Base-by-base conservation (phyloP, 2,329 filamentous ascomycete species). In the Pseudopyricularia javanii region DNA sequence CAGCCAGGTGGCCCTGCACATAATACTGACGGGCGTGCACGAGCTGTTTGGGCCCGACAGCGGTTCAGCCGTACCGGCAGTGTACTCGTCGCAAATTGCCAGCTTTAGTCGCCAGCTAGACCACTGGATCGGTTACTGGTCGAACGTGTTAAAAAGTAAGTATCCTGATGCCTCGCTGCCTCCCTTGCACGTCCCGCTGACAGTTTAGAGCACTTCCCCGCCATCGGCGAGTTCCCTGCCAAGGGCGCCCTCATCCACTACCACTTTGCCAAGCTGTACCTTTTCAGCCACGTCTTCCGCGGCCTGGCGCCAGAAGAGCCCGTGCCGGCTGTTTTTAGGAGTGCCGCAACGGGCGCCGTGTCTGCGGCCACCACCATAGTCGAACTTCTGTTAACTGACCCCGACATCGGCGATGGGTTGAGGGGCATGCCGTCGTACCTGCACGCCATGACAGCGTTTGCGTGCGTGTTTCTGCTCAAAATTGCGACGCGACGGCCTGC, bases 1-100 rank as follows among this genome's bases (percentile, higher is more conserved):
- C 51, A 79, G 77, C 34, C 79, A 83, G 57, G 76, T 83, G 9
- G 73, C 75, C 0, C 59, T 83, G 11, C 70, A 83, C 53, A 73
- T 74, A 20, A 80, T 82, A n/a, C 64, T 82, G 56, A 74, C 74
- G 61, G 70, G 74, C 61, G 63, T 80, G 60, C 64, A 75, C 58
- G 66, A 80, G 8, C 55, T 78, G 0, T 82, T 83, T 55, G 78
- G 79, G 0, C 73, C 73, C 0, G 78, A 82, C 50, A 74, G 68
- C 0, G 73, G 76, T 17, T 71, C 76, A 28, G 68, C 72, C 0
- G 65, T 82, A 5, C 73, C 74, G 0, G 67, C 74, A 20, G 69
- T 71, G 3, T 76, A 79, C 53, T 70, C 74, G 30, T 68, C 72
- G 9, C 78, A 81, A 51, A 63, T 66, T 37, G 57, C 54, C 2